Percentiles rank a stretch among this genome's conserved stretches.
These are phyloP conservation scores for Psophocarpus tetragonolobus DNA, from an alignment of 306 rosid species.

Conservation along the genomic window DNA sequence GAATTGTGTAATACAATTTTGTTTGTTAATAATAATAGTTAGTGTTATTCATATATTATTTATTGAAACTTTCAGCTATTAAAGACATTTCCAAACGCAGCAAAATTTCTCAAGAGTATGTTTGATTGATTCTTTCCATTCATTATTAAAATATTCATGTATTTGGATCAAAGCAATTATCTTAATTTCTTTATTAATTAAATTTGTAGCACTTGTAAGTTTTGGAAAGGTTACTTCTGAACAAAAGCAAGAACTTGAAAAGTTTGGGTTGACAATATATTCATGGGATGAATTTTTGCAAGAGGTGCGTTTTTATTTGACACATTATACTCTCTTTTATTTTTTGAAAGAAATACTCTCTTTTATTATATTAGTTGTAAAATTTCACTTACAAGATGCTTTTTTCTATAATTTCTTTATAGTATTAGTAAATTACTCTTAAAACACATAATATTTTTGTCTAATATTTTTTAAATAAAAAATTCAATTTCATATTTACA, in stretches of 20 bases:
- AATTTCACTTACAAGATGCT: slow-evolving; percentile 10
- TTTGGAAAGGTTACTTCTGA: slow-evolving; percentile 76
- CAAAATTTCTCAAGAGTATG: slow-evolving; percentile 68
- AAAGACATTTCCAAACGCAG: slow-evolving; percentile 67
- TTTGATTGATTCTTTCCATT: slow-evolving; percentile 30
- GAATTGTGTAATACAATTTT: background rate
- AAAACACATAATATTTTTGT: too few species aligned
- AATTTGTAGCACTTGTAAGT: slow-evolving; percentile 76
- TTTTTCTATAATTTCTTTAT: background rate
- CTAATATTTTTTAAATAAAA: too few species aligned
- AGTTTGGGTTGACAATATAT: slow-evolving; percentile 55
- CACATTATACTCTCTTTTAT: slow-evolving; percentile 1
- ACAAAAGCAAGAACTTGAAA: slow-evolving; percentile 63
- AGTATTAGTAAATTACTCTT: background rate
- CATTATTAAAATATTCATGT: slow-evolving; percentile 18
- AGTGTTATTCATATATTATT: slow-evolving; percentile 21
- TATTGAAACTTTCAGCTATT: slow-evolving; percentile 57
- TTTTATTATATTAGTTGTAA: background rate
- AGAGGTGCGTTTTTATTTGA: slow-evolving; percentile 57
- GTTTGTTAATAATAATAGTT: background rate
- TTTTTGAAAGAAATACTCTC: too few species aligned
- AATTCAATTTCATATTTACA: too few species aligned
- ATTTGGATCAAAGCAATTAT: slow-evolving; percentile 20
- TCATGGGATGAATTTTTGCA: slow-evolving; percentile 83
- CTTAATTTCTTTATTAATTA: background rate